A percentile compares a stretch with the other conserved stretches of the same genome.
These are phyloP conservation scores for Monosporascus sp. DNA, from an alignment of 2,329 filamentous ascomycete species.

Conservation along the genomic window DNA sequence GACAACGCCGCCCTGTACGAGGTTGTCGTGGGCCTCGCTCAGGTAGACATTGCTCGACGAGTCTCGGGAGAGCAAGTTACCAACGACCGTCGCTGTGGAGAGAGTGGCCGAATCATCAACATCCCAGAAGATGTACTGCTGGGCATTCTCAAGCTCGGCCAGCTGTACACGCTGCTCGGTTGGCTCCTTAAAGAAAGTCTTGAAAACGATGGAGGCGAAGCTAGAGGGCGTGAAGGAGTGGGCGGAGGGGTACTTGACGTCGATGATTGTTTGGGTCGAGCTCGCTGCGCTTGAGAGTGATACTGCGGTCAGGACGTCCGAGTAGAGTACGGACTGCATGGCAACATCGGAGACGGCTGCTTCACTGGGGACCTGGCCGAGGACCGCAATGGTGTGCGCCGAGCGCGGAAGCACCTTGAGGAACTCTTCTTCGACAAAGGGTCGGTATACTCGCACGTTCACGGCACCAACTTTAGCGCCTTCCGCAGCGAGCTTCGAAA, in stretches of 20 bases:
- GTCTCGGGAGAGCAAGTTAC: slow-evolving; percentile 63
- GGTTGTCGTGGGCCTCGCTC: slow-evolving; percentile 61
- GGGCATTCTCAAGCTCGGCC: slow-evolving; percentile 48
- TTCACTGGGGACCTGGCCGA: slow-evolving; percentile 80
- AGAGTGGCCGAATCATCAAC: slow-evolving; percentile 67
- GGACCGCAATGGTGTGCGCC: slow-evolving; percentile 70
- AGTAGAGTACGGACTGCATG: slow-evolving; percentile 79
- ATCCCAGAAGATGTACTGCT: slow-evolving; percentile 95
- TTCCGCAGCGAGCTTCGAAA: slow-evolving; percentile 63
- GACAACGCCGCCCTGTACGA: slow-evolving; percentile 68
- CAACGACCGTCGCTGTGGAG: slow-evolving; percentile 57
- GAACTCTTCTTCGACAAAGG: slow-evolving; percentile 94
- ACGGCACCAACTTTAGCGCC: slow-evolving; percentile 80
- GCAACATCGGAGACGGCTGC: slow-evolving; percentile 68
- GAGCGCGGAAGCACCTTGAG: slow-evolving; percentile 73
- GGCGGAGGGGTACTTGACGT: slow-evolving; percentile 83
- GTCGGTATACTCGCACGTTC: slow-evolving; percentile 89
- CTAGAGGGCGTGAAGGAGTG: slow-evolving; percentile 51
- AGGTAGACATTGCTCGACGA: slow-evolving; percentile 58
- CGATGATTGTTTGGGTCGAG: slow-evolving; percentile 60
- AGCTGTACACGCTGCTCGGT: slow-evolving; percentile 37
- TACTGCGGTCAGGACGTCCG: slow-evolving; percentile 83
- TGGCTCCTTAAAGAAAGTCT: slow-evolving; percentile 48
- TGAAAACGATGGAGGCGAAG: slow-evolving; percentile 46
- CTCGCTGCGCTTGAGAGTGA: slow-evolving; percentile 69